Percentiles rank a stretch among this genome's conserved stretches.
These are phyloP conservation scores for Beauveria sp. DNA, from an alignment of 2,329 filamentous ascomycete species.

Conservation along the genomic window DNA sequence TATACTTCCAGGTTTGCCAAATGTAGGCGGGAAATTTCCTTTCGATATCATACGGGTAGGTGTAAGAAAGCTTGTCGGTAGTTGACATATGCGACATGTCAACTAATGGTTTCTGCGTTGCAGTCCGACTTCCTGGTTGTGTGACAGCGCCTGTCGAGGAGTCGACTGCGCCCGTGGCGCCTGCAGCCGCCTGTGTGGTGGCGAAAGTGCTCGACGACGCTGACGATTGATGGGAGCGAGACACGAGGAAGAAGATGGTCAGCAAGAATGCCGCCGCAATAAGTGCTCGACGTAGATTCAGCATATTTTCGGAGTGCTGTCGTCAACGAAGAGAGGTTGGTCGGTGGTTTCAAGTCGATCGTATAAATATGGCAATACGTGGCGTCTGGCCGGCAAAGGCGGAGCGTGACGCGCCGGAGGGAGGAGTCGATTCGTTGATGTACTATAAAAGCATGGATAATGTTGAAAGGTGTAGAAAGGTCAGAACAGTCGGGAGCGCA, in stretches of 20 bases:
- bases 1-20: constrained; percentile 98
- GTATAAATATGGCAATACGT: not conserved
- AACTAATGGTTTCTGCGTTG: constrained; percentile 55
- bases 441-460: constrained; percentile 1
- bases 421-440: not conserved
- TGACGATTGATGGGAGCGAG: constrained; percentile 42
- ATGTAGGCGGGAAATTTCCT: constrained; percentile 93
- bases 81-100: constrained; percentile 67
- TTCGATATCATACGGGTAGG: constrained; percentile 87
- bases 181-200: constrained; percentile 14
- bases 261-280: constrained; percentile 62
- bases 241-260: constrained; percentile 60
- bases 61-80: constrained; percentile 77
- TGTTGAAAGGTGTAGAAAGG: not conserved
- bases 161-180: constrained; percentile 17
- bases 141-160: constrained; percentile 13
- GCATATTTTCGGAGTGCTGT: constrained; percentile 55
- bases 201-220: not conserved
- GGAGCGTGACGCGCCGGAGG: not conserved
- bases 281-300: constrained; percentile 70
- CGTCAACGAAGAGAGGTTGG: not conserved
- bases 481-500: not conserved
- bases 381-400: not conserved
- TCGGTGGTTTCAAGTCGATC: not conserved
- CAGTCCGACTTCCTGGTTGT: constrained; percentile 24